phyloP scores from a whole-genome alignment of 2,329 filamentous ascomycete species.

The Geosmithia morbida region DNA sequence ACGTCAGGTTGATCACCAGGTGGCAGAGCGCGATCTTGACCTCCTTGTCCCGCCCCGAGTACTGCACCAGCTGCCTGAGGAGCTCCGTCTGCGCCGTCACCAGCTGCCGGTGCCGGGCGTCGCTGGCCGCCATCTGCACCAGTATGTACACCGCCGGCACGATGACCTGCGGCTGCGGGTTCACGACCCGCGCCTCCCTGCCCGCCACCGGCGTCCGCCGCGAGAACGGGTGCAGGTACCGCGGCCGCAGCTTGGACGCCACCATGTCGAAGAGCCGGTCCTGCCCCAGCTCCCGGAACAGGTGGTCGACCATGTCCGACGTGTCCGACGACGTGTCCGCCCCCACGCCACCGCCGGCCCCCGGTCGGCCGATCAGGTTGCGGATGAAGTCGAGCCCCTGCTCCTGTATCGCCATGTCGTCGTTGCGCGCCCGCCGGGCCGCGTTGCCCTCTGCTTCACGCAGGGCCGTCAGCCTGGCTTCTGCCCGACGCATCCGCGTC shows the following conservation, averaged over 20 bases:
- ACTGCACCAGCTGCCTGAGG: constrained; percentile 55
- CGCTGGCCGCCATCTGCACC: constrained; percentile 75
- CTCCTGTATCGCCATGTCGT: constrained; percentile 78
- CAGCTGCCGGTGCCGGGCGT: constrained; percentile 62
- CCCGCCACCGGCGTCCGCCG: constrained; percentile 20
- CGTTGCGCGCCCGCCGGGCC: constrained; percentile 51
- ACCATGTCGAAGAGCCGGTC: constrained; percentile 71
- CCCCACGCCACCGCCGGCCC: constrained; percentile 15
- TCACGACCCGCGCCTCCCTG: constrained; percentile 33
- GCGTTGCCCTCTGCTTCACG: constrained; percentile 57
- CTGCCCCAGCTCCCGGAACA: constrained; percentile 63
- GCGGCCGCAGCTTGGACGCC: constrained; percentile 58
- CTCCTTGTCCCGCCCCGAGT: constrained; percentile 56
- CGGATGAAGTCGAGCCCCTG: constrained; percentile 81
- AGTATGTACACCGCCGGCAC: constrained; percentile 68
- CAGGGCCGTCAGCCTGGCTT: constrained; percentile 32
- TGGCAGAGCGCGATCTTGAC: constrained; percentile 72
- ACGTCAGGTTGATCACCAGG: constrained; percentile 75
- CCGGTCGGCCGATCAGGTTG: constrained; percentile 62
- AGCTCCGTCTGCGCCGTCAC: constrained; percentile 66
- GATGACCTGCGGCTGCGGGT: constrained; percentile 56
- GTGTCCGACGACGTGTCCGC: constrained; percentile 34
- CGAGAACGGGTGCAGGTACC: constrained; percentile 36
- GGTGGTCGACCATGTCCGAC: constrained; percentile 67
- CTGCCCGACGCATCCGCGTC: constrained; percentile 30